Conservation (phyloP, 148 eudicot genomes). For the Fagopyrum tataricum region DNA sequence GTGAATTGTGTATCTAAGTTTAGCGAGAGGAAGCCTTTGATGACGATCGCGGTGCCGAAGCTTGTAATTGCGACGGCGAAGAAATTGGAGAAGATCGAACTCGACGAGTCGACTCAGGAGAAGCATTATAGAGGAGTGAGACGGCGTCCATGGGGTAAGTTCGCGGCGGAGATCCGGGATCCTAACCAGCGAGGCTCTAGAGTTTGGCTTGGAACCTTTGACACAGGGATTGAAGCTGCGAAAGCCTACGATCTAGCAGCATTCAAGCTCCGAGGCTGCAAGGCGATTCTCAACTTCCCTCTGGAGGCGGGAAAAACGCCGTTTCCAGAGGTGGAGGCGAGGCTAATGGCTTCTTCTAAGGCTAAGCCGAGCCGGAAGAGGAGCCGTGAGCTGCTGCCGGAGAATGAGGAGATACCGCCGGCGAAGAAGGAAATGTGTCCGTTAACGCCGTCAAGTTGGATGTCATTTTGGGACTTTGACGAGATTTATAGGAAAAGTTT, state of each 20-base stretch:
- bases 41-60: constrained; percentile 18
- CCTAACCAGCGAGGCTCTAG: constrained; percentile 28
- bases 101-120: neutral
- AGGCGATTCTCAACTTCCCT: constrained; percentile 39
- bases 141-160: constrained; percentile 38
- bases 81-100: constrained; percentile 10
- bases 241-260: constrained; percentile 37
- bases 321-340: neutral
- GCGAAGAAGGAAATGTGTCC: constrained; percentile 10
- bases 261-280: constrained; percentile 29
- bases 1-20: neutral
- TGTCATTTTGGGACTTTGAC: no score
- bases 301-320: constrained; percentile 20
- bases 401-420: constrained; percentile 15
- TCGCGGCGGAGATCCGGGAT: constrained; percentile 43
- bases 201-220: constrained; percentile 39
- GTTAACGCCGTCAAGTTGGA: constrained; percentile 3
- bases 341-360: neutral
- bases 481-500: neutral
- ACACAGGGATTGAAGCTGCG: constrained; percentile 32
- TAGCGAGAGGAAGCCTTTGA: constrained; percentile 15
- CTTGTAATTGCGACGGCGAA: neutral
- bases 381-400: constrained; percentile 13
- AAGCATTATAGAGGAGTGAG: constrained; percentile 34
- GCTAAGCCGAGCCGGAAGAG: constrained; percentile 21